phyloP scores from a whole-genome alignment of 208 protist species.

The Blastocrithidia nonstop region DNA sequence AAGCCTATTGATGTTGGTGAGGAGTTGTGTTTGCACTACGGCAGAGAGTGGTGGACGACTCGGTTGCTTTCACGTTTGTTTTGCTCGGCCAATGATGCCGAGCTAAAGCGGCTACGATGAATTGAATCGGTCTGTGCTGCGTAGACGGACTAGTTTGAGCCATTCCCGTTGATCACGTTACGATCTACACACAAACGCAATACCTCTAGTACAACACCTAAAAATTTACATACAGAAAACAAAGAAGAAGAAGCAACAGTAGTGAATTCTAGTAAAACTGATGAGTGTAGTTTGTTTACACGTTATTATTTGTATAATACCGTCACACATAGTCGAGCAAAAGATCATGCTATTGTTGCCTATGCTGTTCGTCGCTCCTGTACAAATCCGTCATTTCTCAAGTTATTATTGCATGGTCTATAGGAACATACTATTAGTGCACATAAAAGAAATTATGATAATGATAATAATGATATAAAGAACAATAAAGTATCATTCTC shows the following conservation, averaged over 20 bases:
- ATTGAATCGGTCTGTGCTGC: constrained; percentile 45
- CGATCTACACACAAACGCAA: no score
- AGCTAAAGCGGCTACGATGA: constrained; percentile 30
- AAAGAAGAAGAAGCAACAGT: no score
- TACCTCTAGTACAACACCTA: no score
- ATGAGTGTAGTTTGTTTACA: no score
- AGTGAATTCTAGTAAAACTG: no score
- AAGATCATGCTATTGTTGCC: constrained; percentile 36
- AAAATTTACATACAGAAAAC: no score
- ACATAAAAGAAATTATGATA: neutral
- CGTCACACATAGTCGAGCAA: constrained; percentile 24
- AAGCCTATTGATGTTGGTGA: constrained; percentile 41
- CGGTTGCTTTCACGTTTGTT: constrained; percentile 51
- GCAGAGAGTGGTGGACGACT: constrained; percentile 76
- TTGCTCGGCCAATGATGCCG: constrained; percentile 13
- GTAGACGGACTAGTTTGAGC: constrained; percentile 19
- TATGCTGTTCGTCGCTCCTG: constrained; percentile 61
- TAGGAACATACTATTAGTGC: constrained; percentile 1
- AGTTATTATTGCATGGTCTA: constrained; percentile 12
- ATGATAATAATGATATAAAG: neutral
- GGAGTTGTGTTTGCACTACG: constrained; percentile 75
- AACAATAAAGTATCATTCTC: neutral
- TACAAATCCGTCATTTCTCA: constrained; percentile 22
- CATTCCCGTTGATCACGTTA: constrained; percentile 57
- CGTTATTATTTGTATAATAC: constrained; percentile 52